Base-by-base conservation (phyloP, 345 rosid genomes). In the Bruguiera sexangula region DNA sequence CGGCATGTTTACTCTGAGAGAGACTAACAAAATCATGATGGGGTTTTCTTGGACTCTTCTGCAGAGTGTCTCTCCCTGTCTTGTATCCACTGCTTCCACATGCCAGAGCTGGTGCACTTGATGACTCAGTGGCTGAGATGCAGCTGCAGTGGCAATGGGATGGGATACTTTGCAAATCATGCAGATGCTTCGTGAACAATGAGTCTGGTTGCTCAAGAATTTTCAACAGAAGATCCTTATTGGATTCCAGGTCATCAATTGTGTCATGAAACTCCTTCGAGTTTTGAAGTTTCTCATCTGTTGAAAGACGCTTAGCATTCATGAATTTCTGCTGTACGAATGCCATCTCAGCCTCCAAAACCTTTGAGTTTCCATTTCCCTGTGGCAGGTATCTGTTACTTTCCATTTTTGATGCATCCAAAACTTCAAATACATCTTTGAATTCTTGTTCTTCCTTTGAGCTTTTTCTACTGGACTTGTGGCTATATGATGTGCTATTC, bases 351-450 rank as follows among this genome's bases (percentile, higher is more conserved):
- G 90, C 87, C 72, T 81, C 87, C 0, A 84, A 76, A 60, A 79
- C 78, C 76, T 83, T 80, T 65, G 80, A 69, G 66, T 53, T 75
- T 61, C 76, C 78, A 69, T 73, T 63, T 57, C 71, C 78, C 39
- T 46, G 79, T 26, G 80, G 70, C 5, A 72, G 78, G 65, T 73
- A 75, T 71, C 77, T 68, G 60, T 61, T 64, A 71, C 73, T 81
- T 79, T 77, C 87, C 70, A 74, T 75, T 80, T 77, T 86, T 21
- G 85, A 70, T 29, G 86, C 71, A 66, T 96, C 99, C 57, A 82
- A 76, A 78, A 96, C 99, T 85, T 96, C 99, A 63, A 79, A 92
- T 39, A 96, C 99, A 84, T 96, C 99, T 79, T 96, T 96, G 70
- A 90, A 96, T 69, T 92, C 97, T 56, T 88, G 86, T 62, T 90